phyloP scores from a whole-genome alignment of 2,329 filamentous ascomycete species.

The Metarhizium album region DNA sequence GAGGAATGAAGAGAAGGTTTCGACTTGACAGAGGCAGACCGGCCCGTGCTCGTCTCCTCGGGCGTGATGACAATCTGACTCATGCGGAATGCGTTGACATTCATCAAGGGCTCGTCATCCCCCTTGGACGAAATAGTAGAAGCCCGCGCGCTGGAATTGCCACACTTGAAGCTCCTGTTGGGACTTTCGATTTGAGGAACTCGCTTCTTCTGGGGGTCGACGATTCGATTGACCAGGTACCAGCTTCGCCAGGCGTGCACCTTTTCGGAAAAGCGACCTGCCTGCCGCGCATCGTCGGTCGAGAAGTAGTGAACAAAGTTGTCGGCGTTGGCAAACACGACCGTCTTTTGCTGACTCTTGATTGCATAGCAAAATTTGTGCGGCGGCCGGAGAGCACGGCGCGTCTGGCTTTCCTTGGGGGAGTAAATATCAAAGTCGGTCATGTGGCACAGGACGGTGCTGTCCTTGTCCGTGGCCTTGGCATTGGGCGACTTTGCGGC shows the following conservation, averaged over 20 bases:
- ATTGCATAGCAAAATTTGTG: constrained; percentile 80
- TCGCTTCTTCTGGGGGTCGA: constrained; percentile 31
- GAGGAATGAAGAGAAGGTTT: neutral
- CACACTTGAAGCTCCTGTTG: constrained; percentile 3
- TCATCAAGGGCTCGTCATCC: constrained; percentile 8
- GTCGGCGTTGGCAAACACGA: constrained; percentile 68
- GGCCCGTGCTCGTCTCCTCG: neutral
- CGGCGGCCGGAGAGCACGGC: constrained; percentile 67
- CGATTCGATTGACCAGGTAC: constrained; percentile 71
- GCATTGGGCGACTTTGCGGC: constrained; percentile 60
- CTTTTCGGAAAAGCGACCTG: constrained; percentile 57
- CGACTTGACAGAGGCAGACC: neutral
- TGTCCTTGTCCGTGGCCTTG: constrained; percentile 52
- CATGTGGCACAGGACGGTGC: constrained; percentile 65
- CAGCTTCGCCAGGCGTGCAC: constrained; percentile 83
- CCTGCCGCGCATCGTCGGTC: constrained; percentile 58
- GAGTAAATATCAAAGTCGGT: constrained; percentile 89
- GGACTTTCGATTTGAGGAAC: constrained; percentile 8
- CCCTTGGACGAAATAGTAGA: neutral
- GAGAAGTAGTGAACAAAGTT: constrained; percentile 92
- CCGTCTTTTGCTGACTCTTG: constrained; percentile 84
- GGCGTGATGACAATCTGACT: constrained; percentile 4
- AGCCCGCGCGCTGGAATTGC: neutral
- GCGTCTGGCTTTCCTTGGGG: constrained; percentile 56
- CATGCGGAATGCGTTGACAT: constrained; percentile 10